phyloP scores from a whole-genome alignment of 306 rosid genomes.

The Comarum palustre region DNA sequence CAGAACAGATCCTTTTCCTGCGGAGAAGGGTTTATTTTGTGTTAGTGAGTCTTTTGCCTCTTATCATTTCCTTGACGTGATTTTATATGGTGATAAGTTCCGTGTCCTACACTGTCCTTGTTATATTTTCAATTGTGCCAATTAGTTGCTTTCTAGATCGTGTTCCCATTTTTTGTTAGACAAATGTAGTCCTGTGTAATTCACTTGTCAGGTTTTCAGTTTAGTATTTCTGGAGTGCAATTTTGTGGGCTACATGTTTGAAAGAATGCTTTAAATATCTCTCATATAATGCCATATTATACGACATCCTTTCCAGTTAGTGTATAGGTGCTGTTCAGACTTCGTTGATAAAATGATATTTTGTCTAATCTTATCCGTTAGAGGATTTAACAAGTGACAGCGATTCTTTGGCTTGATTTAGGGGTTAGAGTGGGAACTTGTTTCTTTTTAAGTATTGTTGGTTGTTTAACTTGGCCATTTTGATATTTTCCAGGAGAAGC shows the following conservation, averaged over 20 bases:
- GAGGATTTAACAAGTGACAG: not conserved
- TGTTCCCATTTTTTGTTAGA: not conserved
- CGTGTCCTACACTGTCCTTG: not conserved
- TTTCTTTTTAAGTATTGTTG: not conserved
- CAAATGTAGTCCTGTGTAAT: not conserved
- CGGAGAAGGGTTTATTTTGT: not conserved
- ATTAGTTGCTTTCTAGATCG: not conserved
- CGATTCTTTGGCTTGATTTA: not conserved
- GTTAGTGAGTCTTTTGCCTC: not conserved
- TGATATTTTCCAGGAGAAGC: slow-evolving; percentile 66
- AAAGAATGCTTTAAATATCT: not conserved
- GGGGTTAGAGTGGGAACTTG: not conserved
- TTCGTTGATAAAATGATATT: not conserved
- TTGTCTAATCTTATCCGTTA: not conserved
- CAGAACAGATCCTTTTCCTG: not conserved
- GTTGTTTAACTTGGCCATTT: slow-evolving; percentile 15
- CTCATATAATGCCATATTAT: not conserved
- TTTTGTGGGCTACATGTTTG: not conserved
- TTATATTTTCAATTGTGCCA: not conserved
- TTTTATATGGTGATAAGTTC: not conserved
- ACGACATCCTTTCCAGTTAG: not conserved
- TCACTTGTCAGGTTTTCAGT: not conserved
- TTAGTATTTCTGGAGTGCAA: not conserved
- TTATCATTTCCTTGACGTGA: not conserved
- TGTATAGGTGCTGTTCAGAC: not conserved